phyloP scores from a whole-genome alignment of 148 eudicot species.

The Rhododendron molle region DNA sequence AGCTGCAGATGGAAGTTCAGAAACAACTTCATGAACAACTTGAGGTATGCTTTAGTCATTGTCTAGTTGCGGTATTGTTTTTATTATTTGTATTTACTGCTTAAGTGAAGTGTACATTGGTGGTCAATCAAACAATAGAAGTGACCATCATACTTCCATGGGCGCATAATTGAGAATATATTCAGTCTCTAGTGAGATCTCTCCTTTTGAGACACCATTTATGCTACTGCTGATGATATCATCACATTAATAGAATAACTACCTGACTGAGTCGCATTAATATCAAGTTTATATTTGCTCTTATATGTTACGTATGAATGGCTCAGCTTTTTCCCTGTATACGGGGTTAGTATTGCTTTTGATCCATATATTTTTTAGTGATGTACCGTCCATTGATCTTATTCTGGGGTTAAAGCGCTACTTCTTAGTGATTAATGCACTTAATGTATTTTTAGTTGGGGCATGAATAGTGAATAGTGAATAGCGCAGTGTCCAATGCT shows the following conservation, averaged over 20 bases:
- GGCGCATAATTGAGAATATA: not conserved
- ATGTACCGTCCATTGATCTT: not conserved
- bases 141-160: not conserved
- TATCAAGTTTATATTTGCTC: not conserved
- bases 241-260: not conserved
- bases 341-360: not conserved
- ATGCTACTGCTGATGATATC: not conserved
- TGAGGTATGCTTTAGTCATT: constrained; percentile 40
- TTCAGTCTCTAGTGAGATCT: not conserved
- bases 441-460: not conserved
- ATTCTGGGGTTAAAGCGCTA: not conserved
- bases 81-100: not conserved
- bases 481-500: not conserved
- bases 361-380: not conserved
- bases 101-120: not conserved
- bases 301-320: not conserved
- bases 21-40: constrained; percentile 76
- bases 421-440: not conserved
- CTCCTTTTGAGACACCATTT: not conserved
- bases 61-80: not conserved
- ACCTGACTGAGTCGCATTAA: not conserved
- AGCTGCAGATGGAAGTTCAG: constrained; percentile 78
- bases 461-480: not conserved
- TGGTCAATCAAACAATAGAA: not conserved
- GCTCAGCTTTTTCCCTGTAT: not conserved